Base-by-base conservation (phyloP, 345 rosid species). In the Lenwebbia sp. region DNA sequence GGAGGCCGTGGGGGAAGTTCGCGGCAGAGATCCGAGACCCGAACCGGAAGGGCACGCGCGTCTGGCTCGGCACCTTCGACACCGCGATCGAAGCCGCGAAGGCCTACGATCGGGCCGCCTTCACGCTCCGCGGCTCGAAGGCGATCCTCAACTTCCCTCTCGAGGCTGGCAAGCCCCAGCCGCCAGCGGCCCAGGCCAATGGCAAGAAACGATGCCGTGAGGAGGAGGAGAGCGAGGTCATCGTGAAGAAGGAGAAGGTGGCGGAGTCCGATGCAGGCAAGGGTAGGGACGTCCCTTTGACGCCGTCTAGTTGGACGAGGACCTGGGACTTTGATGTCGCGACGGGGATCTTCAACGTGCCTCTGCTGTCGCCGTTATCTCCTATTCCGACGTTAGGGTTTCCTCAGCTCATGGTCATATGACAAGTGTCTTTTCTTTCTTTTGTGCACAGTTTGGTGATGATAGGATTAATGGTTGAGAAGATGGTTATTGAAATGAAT, bases 11-110 rank as follows among this genome's bases (percentile, higher is more conserved):
- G 99, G 99, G 99, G 6, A 96, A 96, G 89, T 96, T 90, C 90
- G 99, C 98, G 10, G 98, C 99, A 62, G 99, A 96, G 94, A 96
- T 96, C 86, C 92, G 99, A 13, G 99, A 96, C 84, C 99, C 99
- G 5, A 93, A 84, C 89, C 88, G 92, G 84, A 95, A 90, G 52
- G 97, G 99, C 30, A 83, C 96, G 10, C 91, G 99, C 3, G 85
- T 95, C 60, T 96, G 99, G 99, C 94, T 96, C 0, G 99, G 99
- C 87, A 96, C 99, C 25, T 96, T 91, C 83, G 93, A 95, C 37
- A 91, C 94, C 4, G 95, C 95, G 13, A 86, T 94, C 30, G 94
- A 94, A 88, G 98, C 99, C 14, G 99, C 98, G 21, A 92, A 90
- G 87, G 98, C 99, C 76, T 96, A 96, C 88, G 98, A 96, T 86